These are phyloP conservation scores for Microstegium vimineum DNA, from an alignment of 176 grass and related monocot genomes.

Conservation along the genomic window DNA sequence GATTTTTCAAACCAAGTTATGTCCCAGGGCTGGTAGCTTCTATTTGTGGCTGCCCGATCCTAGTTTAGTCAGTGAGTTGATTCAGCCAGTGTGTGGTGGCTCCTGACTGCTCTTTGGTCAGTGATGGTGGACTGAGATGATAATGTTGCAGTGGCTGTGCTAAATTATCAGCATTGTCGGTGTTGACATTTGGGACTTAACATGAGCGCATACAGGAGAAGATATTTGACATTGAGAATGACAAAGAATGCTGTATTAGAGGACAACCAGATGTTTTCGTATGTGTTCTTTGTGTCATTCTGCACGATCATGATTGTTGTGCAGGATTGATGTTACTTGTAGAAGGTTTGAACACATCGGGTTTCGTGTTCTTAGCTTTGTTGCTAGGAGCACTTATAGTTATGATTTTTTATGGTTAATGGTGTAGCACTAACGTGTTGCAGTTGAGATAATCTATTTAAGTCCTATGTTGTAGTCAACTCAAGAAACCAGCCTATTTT, in stretches of 20 bases:
- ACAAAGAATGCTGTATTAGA: background rate
- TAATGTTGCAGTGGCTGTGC: background rate
- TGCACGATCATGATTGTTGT: background rate
- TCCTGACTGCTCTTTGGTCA: background rate
- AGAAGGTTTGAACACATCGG: background rate
- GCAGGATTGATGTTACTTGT: background rate
- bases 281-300: background rate
- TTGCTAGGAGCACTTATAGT: background rate
- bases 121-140: background rate
- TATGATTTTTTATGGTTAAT: background rate
- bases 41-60: background rate
- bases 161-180: background rate
- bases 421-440: background rate
- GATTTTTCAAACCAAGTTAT: background rate
- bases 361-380: background rate
- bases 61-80: background rate
- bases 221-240: background rate
- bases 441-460: background rate
- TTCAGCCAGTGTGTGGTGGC: background rate
- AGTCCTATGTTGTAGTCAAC: background rate
- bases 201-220: background rate
- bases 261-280: background rate
- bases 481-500: slow-evolving; percentile 4
- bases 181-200: background rate
- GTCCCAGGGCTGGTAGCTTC: background rate